Base-by-base conservation (phyloP, 2,329 filamentous ascomycete genomes). In the Phialophora verrucosa region DNA sequence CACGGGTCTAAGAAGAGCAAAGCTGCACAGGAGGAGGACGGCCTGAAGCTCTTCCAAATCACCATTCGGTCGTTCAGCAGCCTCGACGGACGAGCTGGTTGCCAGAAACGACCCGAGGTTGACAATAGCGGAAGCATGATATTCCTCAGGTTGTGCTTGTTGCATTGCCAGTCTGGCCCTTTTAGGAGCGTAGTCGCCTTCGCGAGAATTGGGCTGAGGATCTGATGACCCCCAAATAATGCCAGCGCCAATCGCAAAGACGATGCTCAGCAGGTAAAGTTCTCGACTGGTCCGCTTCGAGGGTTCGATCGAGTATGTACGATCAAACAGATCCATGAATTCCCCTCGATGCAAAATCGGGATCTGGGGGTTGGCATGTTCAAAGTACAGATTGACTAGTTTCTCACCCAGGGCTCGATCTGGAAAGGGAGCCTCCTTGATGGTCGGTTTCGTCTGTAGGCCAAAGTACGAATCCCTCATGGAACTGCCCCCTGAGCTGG, bases 401-500 rank as follows among this genome's bases (percentile, higher is more conserved):
- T 88, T 86, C 62, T 86, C 79, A 0, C 89, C 94, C 2, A 97
- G 82, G 35, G 91, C 87, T 69, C 86, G 88, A 69, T 91, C 88
- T 0, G 95, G 95, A 73, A 98, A 97, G 0, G 88, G 84, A 0
- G 93, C 93, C 53, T 91, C 91, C 68, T 91, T 89, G 75, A 97
- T 95, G 17, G 89, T 92, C 1, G 93, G 92, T 73, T 91, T 93
- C 2, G 92, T 96, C 73, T 97, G 93, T 53, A 98, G 82, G n/a
- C 94, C 94, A 75, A 98, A 98, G 83, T 97, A 97, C 0, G 93
- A 96, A 78, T 98, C 94, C 66, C 93, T 87, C 90, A 97, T 95
- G 12, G 91, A 92, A 20, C 92, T 92, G 44, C 88, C 90, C 47
- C 85, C 83, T 42, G 84, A 82, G 27, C 80, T 81, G 44, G 82